Conservation (phyloP, 805 yeast species). For the Wickerhamomyces queroliae region DNA sequence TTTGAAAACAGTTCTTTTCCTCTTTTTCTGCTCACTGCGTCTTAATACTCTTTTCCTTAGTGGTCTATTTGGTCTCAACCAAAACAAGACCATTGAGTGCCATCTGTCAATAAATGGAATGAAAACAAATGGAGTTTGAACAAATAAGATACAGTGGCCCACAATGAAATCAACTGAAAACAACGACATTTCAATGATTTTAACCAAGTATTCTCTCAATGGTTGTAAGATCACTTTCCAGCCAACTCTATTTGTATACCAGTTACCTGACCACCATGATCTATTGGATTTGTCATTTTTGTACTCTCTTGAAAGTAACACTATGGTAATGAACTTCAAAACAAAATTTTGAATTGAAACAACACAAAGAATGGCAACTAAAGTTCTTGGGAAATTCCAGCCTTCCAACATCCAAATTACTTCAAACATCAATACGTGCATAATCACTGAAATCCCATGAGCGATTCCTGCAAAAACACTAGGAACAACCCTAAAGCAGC, state of each 20-base stretch:
- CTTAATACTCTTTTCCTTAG: constrained; percentile 31
- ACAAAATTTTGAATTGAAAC: constrained; percentile 52
- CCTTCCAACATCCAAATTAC: constrained; percentile 63
- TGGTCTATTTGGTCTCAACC: constrained; percentile 54
- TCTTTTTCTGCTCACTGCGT: constrained; percentile 30
- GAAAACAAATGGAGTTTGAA: constrained; percentile 55
- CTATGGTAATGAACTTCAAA: constrained; percentile 42
- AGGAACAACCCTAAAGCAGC: constrained; percentile 41
- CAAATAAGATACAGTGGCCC: constrained; percentile 51
- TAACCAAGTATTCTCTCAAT: constrained; percentile 55
- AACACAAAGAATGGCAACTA: constrained; percentile 55
- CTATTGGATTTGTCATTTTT: constrained; percentile 52
- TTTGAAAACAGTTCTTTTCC: constrained; percentile 35
- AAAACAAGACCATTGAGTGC: constrained; percentile 62
- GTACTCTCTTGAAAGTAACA: constrained; percentile 56
- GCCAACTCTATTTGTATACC: constrained; percentile 60
- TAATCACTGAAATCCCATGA: constrained; percentile 47
- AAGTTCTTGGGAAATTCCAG: constrained; percentile 53
- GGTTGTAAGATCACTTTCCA: constrained; percentile 60
- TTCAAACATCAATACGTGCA: constrained; percentile 52
- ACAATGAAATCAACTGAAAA: constrained; percentile 60
- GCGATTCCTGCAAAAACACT: constrained; percentile 49
- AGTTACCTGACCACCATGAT: constrained; percentile 79
- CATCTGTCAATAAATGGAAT: constrained; percentile 60
- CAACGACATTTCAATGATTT: constrained; percentile 58